A percentile compares a stretch with the other conserved stretches of the same genome.
These are phyloP conservation scores for Leucosporidium creatinivorum DNA, from an alignment of 768 basidiomycete species.

Conservation along the genomic window DNA sequence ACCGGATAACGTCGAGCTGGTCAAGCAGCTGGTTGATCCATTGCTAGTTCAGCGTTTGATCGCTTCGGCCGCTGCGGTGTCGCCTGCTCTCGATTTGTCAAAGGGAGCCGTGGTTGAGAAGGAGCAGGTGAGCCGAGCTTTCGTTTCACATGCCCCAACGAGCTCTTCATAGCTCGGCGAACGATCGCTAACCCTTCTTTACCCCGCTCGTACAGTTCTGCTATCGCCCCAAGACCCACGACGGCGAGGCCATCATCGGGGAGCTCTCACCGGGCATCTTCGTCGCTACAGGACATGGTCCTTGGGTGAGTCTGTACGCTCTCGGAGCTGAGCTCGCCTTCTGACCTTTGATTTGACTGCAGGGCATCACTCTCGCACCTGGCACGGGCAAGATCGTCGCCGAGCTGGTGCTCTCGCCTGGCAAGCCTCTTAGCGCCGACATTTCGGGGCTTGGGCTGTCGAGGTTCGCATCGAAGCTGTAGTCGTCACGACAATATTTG, in stretches of 20 bases:
- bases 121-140: slow-evolving; percentile 21
- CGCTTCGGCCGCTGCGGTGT: slow-evolving; percentile 11
- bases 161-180: neutral
- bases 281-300: slow-evolving; percentile 44
- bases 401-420: slow-evolving; percentile 9
- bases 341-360: neutral
- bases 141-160: neutral
- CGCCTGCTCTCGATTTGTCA: slow-evolving; percentile 18
- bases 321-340: neutral
- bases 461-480: slow-evolving; percentile 5
- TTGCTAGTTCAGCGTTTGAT: slow-evolving; percentile 11
- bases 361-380: slow-evolving; percentile 25
- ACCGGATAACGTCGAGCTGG: slow-evolving; percentile 9
- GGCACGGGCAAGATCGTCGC: slow-evolving; percentile 22
- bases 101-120: slow-evolving; percentile 22
- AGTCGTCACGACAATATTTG: too few species aligned
- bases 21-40: slow-evolving; percentile 18
- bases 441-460: neutral
- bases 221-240: slow-evolving; percentile 43
- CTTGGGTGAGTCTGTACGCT: slow-evolving; percentile 42
- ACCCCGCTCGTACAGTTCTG: slow-evolving; percentile 37
- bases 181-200: neutral
- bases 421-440: slow-evolving; percentile 4
- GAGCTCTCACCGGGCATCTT: slow-evolving; percentile 38
- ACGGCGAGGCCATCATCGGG: slow-evolving; percentile 41